Evolutionary conservation across 176 grass and related monocot genomes (phyloP).

Genomic region (Thinopyrum elongatum): DNA sequence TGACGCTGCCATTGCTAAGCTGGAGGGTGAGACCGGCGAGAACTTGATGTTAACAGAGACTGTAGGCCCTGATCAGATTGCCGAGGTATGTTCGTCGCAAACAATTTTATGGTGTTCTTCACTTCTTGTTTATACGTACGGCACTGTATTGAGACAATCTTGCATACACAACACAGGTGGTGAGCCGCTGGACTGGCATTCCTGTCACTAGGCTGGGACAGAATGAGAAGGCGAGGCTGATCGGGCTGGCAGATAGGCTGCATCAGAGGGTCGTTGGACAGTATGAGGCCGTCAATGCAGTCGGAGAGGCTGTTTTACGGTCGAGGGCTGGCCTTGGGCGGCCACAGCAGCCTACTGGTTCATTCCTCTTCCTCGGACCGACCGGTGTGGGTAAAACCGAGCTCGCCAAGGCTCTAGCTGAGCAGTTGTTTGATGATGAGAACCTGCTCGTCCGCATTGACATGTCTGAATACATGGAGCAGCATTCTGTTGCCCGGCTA

Average conservation of each 20-base stretch:
- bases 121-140: no score
- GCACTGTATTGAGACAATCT: not conserved
- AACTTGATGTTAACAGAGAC: slow-evolving; percentile 59
- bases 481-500: slow-evolving; percentile 73
- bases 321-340: slow-evolving; percentile 82
- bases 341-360: slow-evolving; percentile 86
- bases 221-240: slow-evolving; percentile 70
- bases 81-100: slow-evolving; percentile 44
- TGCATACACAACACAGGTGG: slow-evolving; percentile 39
- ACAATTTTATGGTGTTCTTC: not conserved
- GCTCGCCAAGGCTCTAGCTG: slow-evolving; percentile 89
- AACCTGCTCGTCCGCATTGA: slow-evolving; percentile 88
- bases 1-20: slow-evolving; percentile 45
- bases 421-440: slow-evolving; percentile 92
- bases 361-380: slow-evolving; percentile 86
- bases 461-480: slow-evolving; percentile 98
- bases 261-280: slow-evolving; percentile 64
- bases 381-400: slow-evolving; percentile 93
- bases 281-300: slow-evolving; percentile 58
- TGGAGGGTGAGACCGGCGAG: slow-evolving; percentile 53
- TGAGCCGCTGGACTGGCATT: slow-evolving; percentile 82
- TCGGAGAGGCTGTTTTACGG: slow-evolving; percentile 78
- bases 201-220: slow-evolving; percentile 80
- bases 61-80: slow-evolving; percentile 67
- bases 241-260: slow-evolving; percentile 63